Evolutionary conservation across 306 rosid species (phyloP).

Genomic region (Mimosa bimucronata): DNA sequence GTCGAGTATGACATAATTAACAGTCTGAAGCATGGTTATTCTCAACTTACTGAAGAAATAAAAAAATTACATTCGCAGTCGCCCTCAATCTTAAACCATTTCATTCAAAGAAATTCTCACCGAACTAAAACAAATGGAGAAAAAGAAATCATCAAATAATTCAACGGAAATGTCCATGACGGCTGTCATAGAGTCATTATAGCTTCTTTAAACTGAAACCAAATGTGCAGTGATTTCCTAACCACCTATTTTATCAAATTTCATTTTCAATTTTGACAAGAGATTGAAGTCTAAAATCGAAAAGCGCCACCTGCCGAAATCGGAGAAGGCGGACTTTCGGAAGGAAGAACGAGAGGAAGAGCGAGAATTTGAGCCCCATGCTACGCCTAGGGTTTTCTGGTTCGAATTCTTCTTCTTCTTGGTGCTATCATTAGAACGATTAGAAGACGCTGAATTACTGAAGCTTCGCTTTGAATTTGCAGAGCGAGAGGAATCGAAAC

Average conservation of each 20-base stretch:
- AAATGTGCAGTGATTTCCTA: not conserved
- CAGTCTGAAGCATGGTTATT: not conserved
- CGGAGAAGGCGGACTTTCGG: slow-evolving; percentile 67
- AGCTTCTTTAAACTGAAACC: not conserved
- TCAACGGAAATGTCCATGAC: not conserved
- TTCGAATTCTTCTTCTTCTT: slow-evolving; percentile 48
- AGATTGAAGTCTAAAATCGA: not conserved
- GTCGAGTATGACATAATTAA: not conserved
- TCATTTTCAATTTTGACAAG: not conserved
- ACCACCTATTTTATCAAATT: not conserved
- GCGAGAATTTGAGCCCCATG: slow-evolving; percentile 75
- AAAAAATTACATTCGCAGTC: not conserved
- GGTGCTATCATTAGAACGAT: slow-evolving; percentile 35
- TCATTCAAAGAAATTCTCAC: not conserved
- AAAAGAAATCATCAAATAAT: not conserved
- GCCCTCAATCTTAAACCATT: not conserved
- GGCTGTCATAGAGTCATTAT: not conserved
- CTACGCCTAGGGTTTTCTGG: slow-evolving; percentile 85
- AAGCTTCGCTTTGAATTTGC: slow-evolving; percentile 59
- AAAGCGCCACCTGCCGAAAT: slow-evolving; percentile 60
- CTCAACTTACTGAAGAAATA: slow-evolving; percentile 1
- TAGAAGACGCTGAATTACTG: slow-evolving; percentile 50
- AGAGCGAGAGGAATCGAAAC: slow-evolving; percentile 62
- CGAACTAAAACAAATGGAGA: not conserved
- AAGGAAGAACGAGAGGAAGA: slow-evolving; percentile 49